Conservation (phyloP, 345 rosid species). For the Clarkia xantiana region DNA sequence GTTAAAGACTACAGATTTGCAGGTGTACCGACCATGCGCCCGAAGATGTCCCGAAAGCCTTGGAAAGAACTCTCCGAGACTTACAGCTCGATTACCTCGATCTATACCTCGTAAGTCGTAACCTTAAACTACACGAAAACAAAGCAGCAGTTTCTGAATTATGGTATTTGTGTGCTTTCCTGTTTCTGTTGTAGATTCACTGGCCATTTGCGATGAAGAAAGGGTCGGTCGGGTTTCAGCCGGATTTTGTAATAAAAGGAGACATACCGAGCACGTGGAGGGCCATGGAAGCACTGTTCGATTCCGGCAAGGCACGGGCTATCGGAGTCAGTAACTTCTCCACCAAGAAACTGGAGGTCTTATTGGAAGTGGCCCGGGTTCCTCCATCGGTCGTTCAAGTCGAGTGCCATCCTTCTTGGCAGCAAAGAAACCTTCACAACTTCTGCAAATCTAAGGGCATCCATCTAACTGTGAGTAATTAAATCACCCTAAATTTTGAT, state of each 20-base stretch:
- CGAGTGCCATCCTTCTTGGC: slow-evolving; percentile 83
- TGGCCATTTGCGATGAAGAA: slow-evolving; percentile 72
- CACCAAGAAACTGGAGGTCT: slow-evolving; percentile 54
- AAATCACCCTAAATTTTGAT: too few species aligned
- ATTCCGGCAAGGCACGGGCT: slow-evolving; percentile 60
- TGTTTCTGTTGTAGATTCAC: slow-evolving; percentile 37
- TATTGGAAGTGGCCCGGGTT: slow-evolving; percentile 46
- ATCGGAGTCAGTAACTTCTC: slow-evolving; percentile 82
- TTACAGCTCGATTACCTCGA: slow-evolving; percentile 62
- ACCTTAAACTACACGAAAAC: neutral
- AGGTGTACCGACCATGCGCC: slow-evolving; percentile 54
- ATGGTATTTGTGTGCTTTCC: neutral
- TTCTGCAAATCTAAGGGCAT: slow-evolving; percentile 66
- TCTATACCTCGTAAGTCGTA: slow-evolving; percentile 48
- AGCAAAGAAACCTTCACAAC: slow-evolving; percentile 44
- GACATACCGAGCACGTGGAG: slow-evolving; percentile 74
- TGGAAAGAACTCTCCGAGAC: slow-evolving; percentile 47
- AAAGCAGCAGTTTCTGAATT: too few species aligned
- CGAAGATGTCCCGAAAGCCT: slow-evolving; percentile 43
- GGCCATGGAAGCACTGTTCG: slow-evolving; percentile 70
- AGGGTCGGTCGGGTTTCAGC: slow-evolving; percentile 35
- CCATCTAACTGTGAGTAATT: slow-evolving; percentile 49
- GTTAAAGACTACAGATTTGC: too few species aligned
- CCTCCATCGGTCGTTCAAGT: slow-evolving; percentile 81
- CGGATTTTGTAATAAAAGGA: slow-evolving; percentile 36